These are phyloP conservation scores for Aspergillus arachidicola DNA, from an alignment of 2,329 filamentous ascomycete genomes.

Conservation along the genomic window DNA sequence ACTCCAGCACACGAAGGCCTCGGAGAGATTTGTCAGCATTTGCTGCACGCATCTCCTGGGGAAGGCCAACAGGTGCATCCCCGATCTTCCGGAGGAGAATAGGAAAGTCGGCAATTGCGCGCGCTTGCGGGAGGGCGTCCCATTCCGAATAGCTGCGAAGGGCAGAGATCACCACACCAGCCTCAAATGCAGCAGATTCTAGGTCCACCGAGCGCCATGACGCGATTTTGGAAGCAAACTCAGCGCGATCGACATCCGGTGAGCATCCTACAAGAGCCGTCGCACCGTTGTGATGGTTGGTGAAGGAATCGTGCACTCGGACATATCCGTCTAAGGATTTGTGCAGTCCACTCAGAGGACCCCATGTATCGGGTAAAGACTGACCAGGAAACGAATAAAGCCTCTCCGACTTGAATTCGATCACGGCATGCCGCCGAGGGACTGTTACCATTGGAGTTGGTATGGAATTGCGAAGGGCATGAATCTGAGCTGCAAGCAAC, in stretches of 20 bases:
- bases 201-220: slow-evolving; percentile 52
- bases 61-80: slow-evolving; percentile 12
- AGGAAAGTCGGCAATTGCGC: slow-evolving; percentile 49
- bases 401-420: slow-evolving; percentile 58
- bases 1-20: slow-evolving; percentile 44
- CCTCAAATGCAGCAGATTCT: slow-evolving; percentile 47
- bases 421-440: slow-evolving; percentile 48
- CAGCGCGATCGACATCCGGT: slow-evolving; percentile 35
- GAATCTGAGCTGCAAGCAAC: slow-evolving; percentile 52
- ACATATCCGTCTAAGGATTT: slow-evolving; percentile 55
- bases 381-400: slow-evolving; percentile 50
- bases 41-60: slow-evolving; percentile 16
- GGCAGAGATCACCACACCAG: slow-evolving; percentile 52
- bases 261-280: slow-evolving; percentile 48
- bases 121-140: slow-evolving; percentile 54
- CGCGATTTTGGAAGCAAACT: slow-evolving; percentile 43
- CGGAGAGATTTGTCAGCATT: slow-evolving; percentile 37
- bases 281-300: slow-evolving; percentile 52
- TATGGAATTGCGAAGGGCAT: slow-evolving; percentile 36
- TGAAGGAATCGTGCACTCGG: slow-evolving; percentile 58
- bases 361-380: slow-evolving; percentile 38
- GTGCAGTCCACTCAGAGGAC: slow-evolving; percentile 56
- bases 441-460: slow-evolving; percentile 46
- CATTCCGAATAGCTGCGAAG: slow-evolving; percentile 55
- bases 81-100: slow-evolving; percentile 46